Percentiles rank a stretch among this genome's conserved stretches.
Evolutionary conservation across 352 stramenopile species (phyloP).

Genomic region (Phytophthora cryptogea): DNA sequence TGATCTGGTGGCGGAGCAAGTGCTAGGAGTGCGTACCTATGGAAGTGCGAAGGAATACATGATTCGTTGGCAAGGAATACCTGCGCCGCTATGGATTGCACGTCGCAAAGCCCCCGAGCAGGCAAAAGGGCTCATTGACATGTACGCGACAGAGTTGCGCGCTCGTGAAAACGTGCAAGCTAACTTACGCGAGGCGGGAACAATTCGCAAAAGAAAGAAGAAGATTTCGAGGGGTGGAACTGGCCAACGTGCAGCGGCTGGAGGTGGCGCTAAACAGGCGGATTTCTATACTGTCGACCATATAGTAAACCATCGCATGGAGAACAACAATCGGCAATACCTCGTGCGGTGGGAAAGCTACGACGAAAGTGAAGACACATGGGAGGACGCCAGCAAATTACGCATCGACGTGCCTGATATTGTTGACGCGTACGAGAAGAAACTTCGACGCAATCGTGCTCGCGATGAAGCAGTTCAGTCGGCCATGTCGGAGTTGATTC

Average conservation of each 20-base stretch:
- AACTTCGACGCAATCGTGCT: slow-evolving; percentile 14
- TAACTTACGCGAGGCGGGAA: slow-evolving; percentile 3
- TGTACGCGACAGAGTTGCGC: slow-evolving; percentile 22
- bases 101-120: slow-evolving; percentile 37
- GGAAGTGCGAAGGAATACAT: slow-evolving; percentile 37
- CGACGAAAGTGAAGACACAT: slow-evolving; percentile 66
- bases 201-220: slow-evolving; percentile 3
- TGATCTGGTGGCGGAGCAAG: slow-evolving; percentile 29
- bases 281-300: slow-evolving; percentile 63
- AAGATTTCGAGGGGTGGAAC: slow-evolving; percentile 17
- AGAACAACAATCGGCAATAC: slow-evolving; percentile 54
- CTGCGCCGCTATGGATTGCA: slow-evolving; percentile 38
- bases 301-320: slow-evolving; percentile 57
- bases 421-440: slow-evolving; percentile 58
- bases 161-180: not conserved
- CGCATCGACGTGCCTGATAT: slow-evolving; percentile 54
- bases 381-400: slow-evolving; percentile 56
- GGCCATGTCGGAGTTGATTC: slow-evolving; percentile 13
- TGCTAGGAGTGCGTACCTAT: slow-evolving; percentile 32
- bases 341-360: slow-evolving; percentile 75
- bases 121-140: slow-evolving; percentile 38
- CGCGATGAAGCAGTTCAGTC: slow-evolving; percentile 12
- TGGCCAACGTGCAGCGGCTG: slow-evolving; percentile 1
- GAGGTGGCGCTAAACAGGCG: not conserved
- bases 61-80: slow-evolving; percentile 37